phyloP scores from a whole-genome alignment of 768 basidiomycete genomes.

The Panellus pusillus region DNA sequence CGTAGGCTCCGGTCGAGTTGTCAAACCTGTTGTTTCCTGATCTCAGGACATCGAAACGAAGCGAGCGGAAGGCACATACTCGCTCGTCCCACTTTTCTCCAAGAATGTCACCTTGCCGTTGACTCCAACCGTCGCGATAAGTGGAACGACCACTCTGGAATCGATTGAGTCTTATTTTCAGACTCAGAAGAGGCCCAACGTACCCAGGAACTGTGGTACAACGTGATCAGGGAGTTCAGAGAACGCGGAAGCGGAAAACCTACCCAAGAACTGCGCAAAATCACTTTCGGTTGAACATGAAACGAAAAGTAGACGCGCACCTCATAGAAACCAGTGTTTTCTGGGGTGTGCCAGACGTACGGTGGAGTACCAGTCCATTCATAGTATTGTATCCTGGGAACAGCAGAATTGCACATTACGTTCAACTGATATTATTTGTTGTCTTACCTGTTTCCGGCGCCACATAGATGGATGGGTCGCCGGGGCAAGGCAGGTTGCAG shows the following conservation, averaged over 20 bases:
- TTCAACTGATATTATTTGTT: too few relatives aligned
- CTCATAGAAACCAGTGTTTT: slow-evolving; percentile 68
- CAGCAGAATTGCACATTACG: too few relatives aligned
- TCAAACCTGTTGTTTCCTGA: slow-evolving; percentile 33
- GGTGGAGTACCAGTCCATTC: slow-evolving; percentile 49
- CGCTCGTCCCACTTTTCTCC: slow-evolving; percentile 66
- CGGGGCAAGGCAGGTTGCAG: slow-evolving; percentile 60
- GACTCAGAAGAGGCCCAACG: too few relatives aligned
- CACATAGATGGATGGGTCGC: slow-evolving; percentile 74
- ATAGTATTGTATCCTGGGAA: slow-evolving; percentile 47
- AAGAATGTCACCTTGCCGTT: slow-evolving; percentile 83
- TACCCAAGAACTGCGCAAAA: slow-evolving; percentile 46
- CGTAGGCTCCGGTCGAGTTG: slow-evolving; percentile 78
- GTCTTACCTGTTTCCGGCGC: slow-evolving; percentile 41
- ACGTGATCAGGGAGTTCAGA: background rate
- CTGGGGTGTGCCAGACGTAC: slow-evolving; percentile 64
- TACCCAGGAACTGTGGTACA: background rate
- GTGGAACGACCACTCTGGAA: slow-evolving; percentile 65
- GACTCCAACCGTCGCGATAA: slow-evolving; percentile 74
- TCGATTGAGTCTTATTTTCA: too few relatives aligned
- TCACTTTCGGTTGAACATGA: background rate
- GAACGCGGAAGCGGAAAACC: slow-evolving; percentile 17
- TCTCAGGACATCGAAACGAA: background rate
- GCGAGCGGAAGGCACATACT: slow-evolving; percentile 31
- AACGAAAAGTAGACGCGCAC: slow-evolving; percentile 34